Evolutionary conservation across 495 filamentous ascomycete genomes (phyloP).

Genomic region (Jackrogersella minutella): DNA sequence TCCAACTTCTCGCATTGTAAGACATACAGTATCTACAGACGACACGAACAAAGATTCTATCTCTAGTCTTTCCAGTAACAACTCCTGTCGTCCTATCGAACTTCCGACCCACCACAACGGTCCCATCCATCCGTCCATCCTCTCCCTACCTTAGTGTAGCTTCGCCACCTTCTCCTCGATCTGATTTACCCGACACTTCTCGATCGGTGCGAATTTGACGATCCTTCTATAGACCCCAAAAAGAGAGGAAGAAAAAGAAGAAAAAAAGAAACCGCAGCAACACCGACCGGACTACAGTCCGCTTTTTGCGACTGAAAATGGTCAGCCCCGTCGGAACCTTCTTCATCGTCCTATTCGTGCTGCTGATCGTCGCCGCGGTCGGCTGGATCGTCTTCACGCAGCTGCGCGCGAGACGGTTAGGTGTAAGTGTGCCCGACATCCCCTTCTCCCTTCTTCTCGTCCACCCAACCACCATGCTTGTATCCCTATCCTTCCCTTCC

Average conservation of each 20-base stretch:
- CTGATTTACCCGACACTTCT: slow-evolving; percentile 9
- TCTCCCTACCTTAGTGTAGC: neutral
- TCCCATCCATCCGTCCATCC: neutral
- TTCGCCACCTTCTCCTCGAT: slow-evolving; percentile 22
- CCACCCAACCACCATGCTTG: slow-evolving; percentile 31
- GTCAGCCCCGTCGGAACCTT: slow-evolving; percentile 54
- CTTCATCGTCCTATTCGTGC: slow-evolving; percentile 60
- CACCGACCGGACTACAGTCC: slow-evolving; percentile 7
- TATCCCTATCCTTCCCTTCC: neutral
- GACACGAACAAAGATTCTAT: slow-evolving; percentile 27
- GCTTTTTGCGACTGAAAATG: slow-evolving; percentile 45
- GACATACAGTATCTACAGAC: no score
- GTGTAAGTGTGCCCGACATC: slow-evolving; percentile 54
- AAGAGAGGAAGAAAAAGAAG: neutral
- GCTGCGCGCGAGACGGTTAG: slow-evolving; percentile 66
- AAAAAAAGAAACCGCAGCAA: neutral
- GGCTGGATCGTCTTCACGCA: slow-evolving; percentile 66
- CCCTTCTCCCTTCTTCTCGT: slow-evolving; percentile 12
- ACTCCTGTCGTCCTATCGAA: slow-evolving; percentile 7
- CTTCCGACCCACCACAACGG: slow-evolving; percentile 5
- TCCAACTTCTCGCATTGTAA: slow-evolving; percentile 37
- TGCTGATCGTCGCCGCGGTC: slow-evolving; percentile 52
- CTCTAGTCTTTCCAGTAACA: neutral
- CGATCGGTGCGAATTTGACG: neutral
- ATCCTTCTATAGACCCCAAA: neutral